Evolutionary conservation across 768 basidiomycete genomes (phyloP).

Genomic region (Lentinula edodes): DNA sequence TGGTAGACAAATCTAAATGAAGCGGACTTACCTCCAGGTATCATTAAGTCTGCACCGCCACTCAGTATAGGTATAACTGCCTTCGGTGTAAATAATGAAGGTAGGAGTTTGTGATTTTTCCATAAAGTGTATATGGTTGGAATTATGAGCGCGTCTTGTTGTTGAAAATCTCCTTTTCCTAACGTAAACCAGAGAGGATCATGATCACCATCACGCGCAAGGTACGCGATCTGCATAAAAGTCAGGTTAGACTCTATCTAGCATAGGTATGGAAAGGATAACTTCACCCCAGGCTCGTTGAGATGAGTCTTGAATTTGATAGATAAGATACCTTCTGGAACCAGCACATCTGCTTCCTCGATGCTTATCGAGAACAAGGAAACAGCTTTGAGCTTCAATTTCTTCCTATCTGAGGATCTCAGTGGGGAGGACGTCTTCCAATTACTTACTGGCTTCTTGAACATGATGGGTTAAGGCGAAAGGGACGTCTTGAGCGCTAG

Average conservation of each 20-base stretch:
- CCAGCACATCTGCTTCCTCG: slow-evolving; percentile 63
- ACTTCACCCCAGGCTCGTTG: slow-evolving; percentile 59
- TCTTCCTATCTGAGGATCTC: slow-evolving; percentile 67
- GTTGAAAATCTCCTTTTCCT: slow-evolving; percentile 48
- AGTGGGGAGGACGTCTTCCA: slow-evolving; percentile 74
- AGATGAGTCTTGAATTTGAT: slow-evolving; percentile 64
- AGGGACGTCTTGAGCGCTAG: no score
- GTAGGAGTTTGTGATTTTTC: slow-evolving; percentile 66
- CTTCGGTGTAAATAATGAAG: slow-evolving; percentile 64
- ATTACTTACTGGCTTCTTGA: slow-evolving; percentile 70
- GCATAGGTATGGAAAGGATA: not conserved
- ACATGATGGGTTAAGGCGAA: slow-evolving; percentile 38
- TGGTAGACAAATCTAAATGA: not conserved
- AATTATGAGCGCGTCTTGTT: slow-evolving; percentile 38
- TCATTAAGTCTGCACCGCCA: slow-evolving; percentile 86
- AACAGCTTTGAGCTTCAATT: slow-evolving; percentile 57
- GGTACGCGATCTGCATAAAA: slow-evolving; percentile 49
- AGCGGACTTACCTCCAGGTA: slow-evolving; percentile 64
- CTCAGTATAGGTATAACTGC: slow-evolving; percentile 66
- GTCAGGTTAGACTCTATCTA: slow-evolving; percentile 1
- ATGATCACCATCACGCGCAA: slow-evolving; percentile 44
- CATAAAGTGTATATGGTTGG: slow-evolving; percentile 83
- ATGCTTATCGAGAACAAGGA: slow-evolving; percentile 38
- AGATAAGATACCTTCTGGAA: slow-evolving; percentile 67
- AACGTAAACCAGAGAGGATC: slow-evolving; percentile 77